Evolutionary conservation across 768 basidiomycete species (phyloP), one percentile per base, ranked within the genome.

Genomic region (Panaeolus papilionaceus): DNA sequence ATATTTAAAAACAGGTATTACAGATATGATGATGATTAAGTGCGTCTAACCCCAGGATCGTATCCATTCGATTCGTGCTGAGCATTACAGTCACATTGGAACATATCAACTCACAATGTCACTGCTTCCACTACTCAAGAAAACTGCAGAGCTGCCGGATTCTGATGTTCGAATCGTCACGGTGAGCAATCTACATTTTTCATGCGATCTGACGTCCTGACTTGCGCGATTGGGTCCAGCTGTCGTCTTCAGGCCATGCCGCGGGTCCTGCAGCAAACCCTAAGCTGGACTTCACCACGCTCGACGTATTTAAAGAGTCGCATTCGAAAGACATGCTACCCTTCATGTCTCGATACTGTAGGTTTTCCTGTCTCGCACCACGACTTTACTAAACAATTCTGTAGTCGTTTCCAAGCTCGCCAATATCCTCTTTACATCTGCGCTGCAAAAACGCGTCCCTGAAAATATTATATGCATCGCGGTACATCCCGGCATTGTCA

Each of bases 341-440:
- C 1, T 71, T 75, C 26, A 74, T 72, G 71, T 70, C 74, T 26
- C 69, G 72, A 16, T 75, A 79, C n/a, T 68, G 75, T 74, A 66
- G 73, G 71, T 70, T 47, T 38, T 39, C 5, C 3, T 33, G 33
- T 33, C 33, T 5, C 33, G 33, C 33, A 33, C 33, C 33, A 3
- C 33, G 33, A 33, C 33, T 33, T 33, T 33, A 5, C 33, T 33
- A 33, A 33, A 33, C 33, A 33, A 33, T 7, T 18, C 45, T 38
- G 20, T 40, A 87, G 87, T 70, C 0, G 71, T 81, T 37, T 79
- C 84, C 37, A 88, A 89, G 71, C 75, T 89, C 40, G 80, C 82
- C 8, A 78, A 78, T 47, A 70, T 82, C 16, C 78, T 88, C 4
- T 86, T 81, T 61, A 80, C 79, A 0, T 79, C 78, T 26, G 81